These are phyloP conservation scores for Tuber melanosporum DNA, from an alignment of 495 filamentous ascomycete genomes.

Conservation along the genomic window DNA sequence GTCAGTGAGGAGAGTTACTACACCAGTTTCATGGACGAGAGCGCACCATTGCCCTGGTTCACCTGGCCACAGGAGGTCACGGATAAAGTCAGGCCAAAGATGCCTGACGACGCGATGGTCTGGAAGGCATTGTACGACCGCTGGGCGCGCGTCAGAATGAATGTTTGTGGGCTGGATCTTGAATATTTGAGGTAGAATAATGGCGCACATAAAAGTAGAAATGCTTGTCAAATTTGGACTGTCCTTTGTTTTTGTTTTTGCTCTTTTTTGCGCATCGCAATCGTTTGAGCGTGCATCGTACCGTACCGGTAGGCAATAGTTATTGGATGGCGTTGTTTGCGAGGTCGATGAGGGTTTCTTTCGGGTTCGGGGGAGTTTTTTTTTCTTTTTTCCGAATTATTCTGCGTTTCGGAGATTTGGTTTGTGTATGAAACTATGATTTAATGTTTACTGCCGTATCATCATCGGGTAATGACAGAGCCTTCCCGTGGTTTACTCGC, in stretches of 20 bases:
- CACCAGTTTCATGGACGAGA: conserved; percentile 67
- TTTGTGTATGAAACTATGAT: too few species aligned
- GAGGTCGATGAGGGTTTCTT: background rate
- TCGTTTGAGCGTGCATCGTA: background rate
- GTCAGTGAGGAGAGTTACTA: conserved; percentile 63
- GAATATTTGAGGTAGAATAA: conserved; percentile 11
- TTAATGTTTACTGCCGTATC: too few species aligned
- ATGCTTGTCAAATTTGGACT: background rate
- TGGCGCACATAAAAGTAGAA: background rate
- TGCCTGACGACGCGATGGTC: conserved; percentile 45
- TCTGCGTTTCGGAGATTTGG: background rate
- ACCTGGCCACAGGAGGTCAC: conserved; percentile 43
- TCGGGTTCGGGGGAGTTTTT: background rate
- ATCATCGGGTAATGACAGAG: too few species aligned
- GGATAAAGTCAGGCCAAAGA: conserved; percentile 43
- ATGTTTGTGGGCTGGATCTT: conserved; percentile 44
- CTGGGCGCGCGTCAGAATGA: conserved; percentile 41
- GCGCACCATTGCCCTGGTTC: conserved; percentile 48
- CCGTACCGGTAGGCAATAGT: background rate
- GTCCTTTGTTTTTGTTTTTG: background rate
- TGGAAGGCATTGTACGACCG: conserved; percentile 45
- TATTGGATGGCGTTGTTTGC: background rate
- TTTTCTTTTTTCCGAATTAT: background rate
- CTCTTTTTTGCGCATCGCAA: background rate
- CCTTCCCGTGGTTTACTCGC: too few species aligned